A percentile compares a stretch with the other conserved stretches of the same genome.
These are phyloP conservation scores for Apiospora arundinis DNA, from an alignment of 2,329 filamentous ascomycete genomes.

Conservation along the genomic window DNA sequence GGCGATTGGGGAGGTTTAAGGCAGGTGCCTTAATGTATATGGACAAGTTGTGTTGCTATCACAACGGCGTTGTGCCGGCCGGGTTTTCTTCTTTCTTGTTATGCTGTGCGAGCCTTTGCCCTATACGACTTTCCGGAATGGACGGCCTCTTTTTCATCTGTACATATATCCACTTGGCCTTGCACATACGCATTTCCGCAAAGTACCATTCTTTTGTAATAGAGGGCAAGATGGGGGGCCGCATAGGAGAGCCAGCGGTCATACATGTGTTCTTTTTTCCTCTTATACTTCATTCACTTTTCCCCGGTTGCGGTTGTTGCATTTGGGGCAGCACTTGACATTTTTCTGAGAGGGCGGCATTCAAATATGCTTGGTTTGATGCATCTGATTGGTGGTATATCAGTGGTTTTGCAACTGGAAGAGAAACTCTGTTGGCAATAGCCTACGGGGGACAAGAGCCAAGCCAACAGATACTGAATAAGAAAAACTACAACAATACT, in stretches of 20 bases:
- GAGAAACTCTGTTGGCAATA: not conserved
- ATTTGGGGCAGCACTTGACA: not conserved
- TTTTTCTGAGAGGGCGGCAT: not conserved
- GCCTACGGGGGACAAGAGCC: not conserved
- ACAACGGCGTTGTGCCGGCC: not conserved
- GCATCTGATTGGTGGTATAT: slow-evolving; percentile 1
- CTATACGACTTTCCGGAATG: slow-evolving; percentile 12
- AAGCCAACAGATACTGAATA: slow-evolving; percentile 4
- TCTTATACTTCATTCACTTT: not conserved
- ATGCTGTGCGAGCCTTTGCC: slow-evolving; percentile 12
- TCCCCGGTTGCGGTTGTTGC: slow-evolving; percentile 7
- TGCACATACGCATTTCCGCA: slow-evolving; percentile 22
- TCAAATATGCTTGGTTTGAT: not conserved
- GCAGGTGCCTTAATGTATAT: not conserved
- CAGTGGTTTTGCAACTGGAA: not conserved
- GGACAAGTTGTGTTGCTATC: slow-evolving; percentile 12
- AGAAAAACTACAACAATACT: not conserved
- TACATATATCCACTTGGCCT: slow-evolving; percentile 18
- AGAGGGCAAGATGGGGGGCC: slow-evolving; percentile 19
- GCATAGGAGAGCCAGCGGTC: slow-evolving; percentile 12
- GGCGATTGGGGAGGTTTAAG: not conserved
- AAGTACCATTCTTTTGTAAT: slow-evolving; percentile 22
- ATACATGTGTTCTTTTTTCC: not conserved
- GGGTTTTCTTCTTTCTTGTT: slow-evolving; percentile 8
- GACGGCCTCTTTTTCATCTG: slow-evolving; percentile 16